Conservation (phyloP, 2,329 filamentous ascomycete genomes). For the Emmonsia crescens region DNA sequence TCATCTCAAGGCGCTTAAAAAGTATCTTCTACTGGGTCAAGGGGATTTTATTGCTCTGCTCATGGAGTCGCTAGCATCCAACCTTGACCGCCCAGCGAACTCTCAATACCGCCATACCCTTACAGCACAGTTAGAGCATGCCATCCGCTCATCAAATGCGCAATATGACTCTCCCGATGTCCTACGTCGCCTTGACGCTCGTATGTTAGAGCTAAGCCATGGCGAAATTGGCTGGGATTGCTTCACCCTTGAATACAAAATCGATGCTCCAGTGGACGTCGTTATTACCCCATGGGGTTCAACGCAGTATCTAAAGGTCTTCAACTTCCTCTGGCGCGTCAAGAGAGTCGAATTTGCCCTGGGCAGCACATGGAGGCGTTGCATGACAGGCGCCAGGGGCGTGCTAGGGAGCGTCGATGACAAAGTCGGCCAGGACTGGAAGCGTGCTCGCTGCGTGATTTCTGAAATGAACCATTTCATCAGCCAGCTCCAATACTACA, state of each 20-base stretch:
- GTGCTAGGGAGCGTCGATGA: conserved; percentile 70
- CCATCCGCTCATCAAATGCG: conserved; percentile 91
- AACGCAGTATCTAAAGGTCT: conserved; percentile 94
- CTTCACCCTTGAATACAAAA: conserved; percentile 97
- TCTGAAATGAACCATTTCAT: conserved; percentile 99
- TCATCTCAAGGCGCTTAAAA: conserved; percentile 82
- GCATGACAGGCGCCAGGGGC: conserved; percentile 89
- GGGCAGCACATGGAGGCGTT: conserved; percentile 81
- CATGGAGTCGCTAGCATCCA: conserved; percentile 90
- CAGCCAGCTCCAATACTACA: conserved; percentile 95
- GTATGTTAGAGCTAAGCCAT: conserved; percentile 92
- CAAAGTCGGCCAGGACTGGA: conserved; percentile 71
- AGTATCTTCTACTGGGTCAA: conserved; percentile 86
- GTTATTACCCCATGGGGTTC: conserved; percentile 94
- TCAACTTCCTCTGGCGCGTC: conserved; percentile 97
- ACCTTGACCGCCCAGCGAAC: conserved; percentile 89
- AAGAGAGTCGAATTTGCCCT: conserved; percentile 96
- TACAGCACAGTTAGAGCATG: conserved; percentile 95
- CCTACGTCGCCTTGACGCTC: conserved; percentile 81
- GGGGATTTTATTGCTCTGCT: conserved; percentile 94
- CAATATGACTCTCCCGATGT: conserved; percentile 92
- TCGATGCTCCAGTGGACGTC: conserved; percentile 90
- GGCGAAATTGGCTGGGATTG: conserved; percentile 99
- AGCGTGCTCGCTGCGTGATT: conserved; percentile 72
- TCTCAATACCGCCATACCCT: conserved; percentile 93